These are phyloP conservation scores for Lathyrus aphaca DNA, from an alignment of 306 rosid species.

Conservation along the genomic window DNA sequence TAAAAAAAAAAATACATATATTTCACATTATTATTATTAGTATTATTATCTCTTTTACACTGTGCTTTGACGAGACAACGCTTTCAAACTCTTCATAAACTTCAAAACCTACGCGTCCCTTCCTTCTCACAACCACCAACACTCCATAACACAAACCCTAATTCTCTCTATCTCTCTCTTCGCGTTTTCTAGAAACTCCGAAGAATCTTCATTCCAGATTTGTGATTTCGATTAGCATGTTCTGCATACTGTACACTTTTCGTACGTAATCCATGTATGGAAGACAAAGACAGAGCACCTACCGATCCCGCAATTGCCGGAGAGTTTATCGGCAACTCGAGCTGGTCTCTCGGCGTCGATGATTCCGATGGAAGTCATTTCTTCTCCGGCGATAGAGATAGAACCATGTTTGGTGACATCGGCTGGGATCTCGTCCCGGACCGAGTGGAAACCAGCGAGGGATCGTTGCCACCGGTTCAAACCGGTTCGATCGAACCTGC, in stretches of 20 bases:
- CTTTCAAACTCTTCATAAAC: constrained; percentile 58
- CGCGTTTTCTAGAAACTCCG: constrained; percentile 30
- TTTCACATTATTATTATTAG: no score
- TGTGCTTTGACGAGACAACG: constrained; percentile 60
- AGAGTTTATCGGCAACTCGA: constrained; percentile 52
- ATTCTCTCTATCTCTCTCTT: constrained; percentile 32
- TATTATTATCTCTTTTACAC: not conserved
- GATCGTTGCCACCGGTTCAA: constrained; percentile 36
- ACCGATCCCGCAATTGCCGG: constrained; percentile 51
- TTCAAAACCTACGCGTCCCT: constrained; percentile 69
- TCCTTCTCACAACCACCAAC: constrained; percentile 53
- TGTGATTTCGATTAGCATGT: not conserved
- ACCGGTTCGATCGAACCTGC: constrained; percentile 42
- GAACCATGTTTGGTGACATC: constrained; percentile 62
- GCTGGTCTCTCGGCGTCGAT: constrained; percentile 55
- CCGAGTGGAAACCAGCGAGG: constrained; percentile 45
- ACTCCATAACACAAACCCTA: constrained; percentile 57
- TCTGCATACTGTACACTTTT: not conserved
- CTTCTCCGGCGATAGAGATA: constrained; percentile 51
- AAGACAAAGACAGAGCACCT: constrained; percentile 37
- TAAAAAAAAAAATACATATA: not conserved
- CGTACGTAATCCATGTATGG: constrained; percentile 47
- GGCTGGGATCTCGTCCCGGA: constrained; percentile 67
- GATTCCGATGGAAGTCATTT: constrained; percentile 45
- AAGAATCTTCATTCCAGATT: not conserved